Conservation (phyloP, 768 basidiomycete genomes). For the Collybia sordida region DNA sequence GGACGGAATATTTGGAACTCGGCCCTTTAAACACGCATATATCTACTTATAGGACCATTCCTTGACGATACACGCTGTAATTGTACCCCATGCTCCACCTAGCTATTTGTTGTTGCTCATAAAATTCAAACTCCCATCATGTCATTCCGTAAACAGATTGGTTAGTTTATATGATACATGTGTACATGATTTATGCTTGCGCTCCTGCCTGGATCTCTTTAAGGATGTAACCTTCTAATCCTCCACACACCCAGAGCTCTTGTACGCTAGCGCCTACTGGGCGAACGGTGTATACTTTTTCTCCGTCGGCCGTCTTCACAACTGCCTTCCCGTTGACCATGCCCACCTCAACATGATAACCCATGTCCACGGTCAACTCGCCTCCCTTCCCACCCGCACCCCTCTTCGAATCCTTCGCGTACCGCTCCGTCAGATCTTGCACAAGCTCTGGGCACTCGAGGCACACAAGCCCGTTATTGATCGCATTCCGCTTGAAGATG, state of each 20-base stretch:
- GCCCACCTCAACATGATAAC: constrained; percentile 59
- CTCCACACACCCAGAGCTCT: constrained; percentile 95
- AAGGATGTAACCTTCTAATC: constrained; percentile 88
- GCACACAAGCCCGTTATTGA: constrained; percentile 97
- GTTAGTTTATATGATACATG: background rate
- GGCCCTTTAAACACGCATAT: constrained; percentile 37
- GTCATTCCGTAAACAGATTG: too few relatives aligned
- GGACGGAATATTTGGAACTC: constrained; percentile 60
- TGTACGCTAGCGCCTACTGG: constrained; percentile 93
- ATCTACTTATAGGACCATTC: too few relatives aligned
- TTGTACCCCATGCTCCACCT: too few relatives aligned
- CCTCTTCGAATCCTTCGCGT: constrained; percentile 71
- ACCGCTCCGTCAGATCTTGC: constrained; percentile 72
- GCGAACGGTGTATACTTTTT: constrained; percentile 62
- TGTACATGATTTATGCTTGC: background rate
- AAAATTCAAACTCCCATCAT: too few relatives aligned
- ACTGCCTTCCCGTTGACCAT: constrained; percentile 72
- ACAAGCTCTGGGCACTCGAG: constrained; percentile 91
- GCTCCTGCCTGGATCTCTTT: constrained; percentile 57
- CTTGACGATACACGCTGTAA: too few relatives aligned
- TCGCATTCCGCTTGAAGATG: constrained; percentile 98
- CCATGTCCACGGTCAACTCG: constrained; percentile 80
- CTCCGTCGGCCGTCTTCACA: constrained; percentile 45
- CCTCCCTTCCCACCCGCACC: constrained; percentile 80
- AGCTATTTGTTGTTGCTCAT: too few relatives aligned